Evolutionary conservation across 176 grass and related monocot genomes (phyloP), one percentile per base, ranked within the genome.

Genomic region (Bothriochloa decipiens): DNA sequence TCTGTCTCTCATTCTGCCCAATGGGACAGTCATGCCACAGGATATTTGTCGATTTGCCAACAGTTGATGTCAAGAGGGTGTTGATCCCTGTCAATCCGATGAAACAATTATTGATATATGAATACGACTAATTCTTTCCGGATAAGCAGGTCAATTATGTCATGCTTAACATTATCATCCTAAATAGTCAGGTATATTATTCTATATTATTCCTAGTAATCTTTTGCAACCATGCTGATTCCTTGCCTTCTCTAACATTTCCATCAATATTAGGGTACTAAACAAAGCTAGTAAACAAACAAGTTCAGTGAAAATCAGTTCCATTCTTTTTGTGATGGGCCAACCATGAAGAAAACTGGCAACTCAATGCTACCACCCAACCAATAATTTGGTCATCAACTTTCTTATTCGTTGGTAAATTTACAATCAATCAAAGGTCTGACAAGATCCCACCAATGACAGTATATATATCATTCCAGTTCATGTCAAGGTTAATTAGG

Each of bases 11-110:
- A 1, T 52, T 8, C 53, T 84, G 81, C 27, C 91, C 84, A 20
- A 93, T 88, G 39, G 94, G 53, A 70, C 91, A 89, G 25, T 96
- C 91, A 70, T 96, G 91, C 94, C 94, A 93, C 25, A 89, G 74
- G 26, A 96, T 91, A 50, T 93, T 96, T 40, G 86, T 92, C 1
- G 84, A 91, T 45, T 94, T 90, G 14, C 88, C 91, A 2, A 77
- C 17, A 18, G 90, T 86, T 4, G 88, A 90, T 1, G 88, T 86
- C 46, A 83, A 46, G 29, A 83, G 74, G 16, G 82, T 86, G 74
- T 41, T 36, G 15, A 66, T 45, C 3, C 74, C 79, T 90, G 57
- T 65, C 26, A 64, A 46, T 8, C 50, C 12, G 9, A 15, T 37
- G 35, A 74, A 61, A 37, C 12, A 40, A 8, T 42, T 57, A 16